Percentiles rank a stretch among this genome's conserved stretches.
phyloP scores from a whole-genome alignment of 2,329 filamentous ascomycete species.

The Aschersonia sp. region DNA sequence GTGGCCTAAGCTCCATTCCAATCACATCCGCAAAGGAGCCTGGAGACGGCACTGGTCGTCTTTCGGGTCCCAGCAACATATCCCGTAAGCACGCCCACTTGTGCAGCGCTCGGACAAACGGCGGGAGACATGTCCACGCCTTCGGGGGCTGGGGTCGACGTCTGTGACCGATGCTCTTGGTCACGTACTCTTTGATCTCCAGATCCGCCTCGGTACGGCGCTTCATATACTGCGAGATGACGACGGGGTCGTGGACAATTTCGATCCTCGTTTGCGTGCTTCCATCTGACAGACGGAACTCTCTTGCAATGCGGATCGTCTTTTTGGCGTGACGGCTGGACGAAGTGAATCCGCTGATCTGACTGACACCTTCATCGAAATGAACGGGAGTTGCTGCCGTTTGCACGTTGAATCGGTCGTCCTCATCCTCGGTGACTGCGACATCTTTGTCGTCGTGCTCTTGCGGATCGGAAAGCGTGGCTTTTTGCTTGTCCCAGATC shows the following conservation, averaged over 20 bases:
- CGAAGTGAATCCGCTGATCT: conserved; percentile 54
- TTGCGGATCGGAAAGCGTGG: conserved; percentile 57
- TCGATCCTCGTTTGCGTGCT: conserved; percentile 50
- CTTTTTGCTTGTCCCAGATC: conserved; percentile 83
- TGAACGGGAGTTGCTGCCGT: conserved; percentile 52
- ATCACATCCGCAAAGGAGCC: conserved; percentile 15
- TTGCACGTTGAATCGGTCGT: conserved; percentile 58
- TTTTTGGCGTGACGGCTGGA: conserved; percentile 55
- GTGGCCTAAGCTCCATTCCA: conserved; percentile 18
- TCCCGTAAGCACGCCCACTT: conserved; percentile 8
- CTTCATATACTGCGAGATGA: conserved; percentile 81
- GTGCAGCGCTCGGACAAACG: conserved; percentile 7
- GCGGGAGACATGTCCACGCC: conserved; percentile 7
- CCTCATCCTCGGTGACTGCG: conserved; percentile 42
- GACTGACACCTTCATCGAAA: conserved; percentile 66
- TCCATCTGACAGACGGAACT: conserved; percentile 27
- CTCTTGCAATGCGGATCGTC: conserved; percentile 57
- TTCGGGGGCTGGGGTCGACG: conserved; percentile 3
- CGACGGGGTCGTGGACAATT: conserved; percentile 63
- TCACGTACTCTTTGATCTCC: conserved; percentile 56
- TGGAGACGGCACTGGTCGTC: conserved; percentile 13
- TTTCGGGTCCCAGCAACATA: conserved; percentile 1
- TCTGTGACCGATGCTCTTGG: conserved; percentile 4
- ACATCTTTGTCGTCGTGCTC: conserved; percentile 52
- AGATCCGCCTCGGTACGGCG: conserved; percentile 57